Base-by-base conservation (phyloP, 148 eudicot genomes). In the Vaccinium myrtillus region DNA sequence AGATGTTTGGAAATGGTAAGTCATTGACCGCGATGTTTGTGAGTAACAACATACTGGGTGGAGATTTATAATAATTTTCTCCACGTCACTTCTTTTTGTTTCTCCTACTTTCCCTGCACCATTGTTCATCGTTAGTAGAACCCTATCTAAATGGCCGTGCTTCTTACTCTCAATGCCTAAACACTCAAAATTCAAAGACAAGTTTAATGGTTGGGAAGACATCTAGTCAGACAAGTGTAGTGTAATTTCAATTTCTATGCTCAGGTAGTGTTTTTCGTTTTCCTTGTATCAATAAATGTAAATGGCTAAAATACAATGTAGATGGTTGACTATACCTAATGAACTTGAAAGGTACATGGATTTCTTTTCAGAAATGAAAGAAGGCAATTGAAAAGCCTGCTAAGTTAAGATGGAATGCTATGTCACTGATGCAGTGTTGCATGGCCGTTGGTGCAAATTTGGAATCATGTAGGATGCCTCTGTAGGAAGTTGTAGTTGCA, bases 1-100 rank as follows among this genome's bases (percentile, higher is more conserved):
- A 97, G 91, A 97, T 97, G 99, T 97, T 95, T 90, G 99, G 99
- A 86, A 97, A 95, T 88, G 99, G 99, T 95, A 88, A 89, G 49
- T 76, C 43, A 75, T 63, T 71, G 3, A 1, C 4, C 53, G 32
- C 18, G 50, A 77, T 61, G 2, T 1, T 25, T 69, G 49, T 56
- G 82, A 56, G 46, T 6, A 27, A 13, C 43, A 78, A 79, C 14
- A 56, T 32, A 6, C 21, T 32, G 23, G 23, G n/a, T 58, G 51
- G 36, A 51, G 5, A 30, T 56, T 14, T 53, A 23, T 55, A 58
- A 14, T 58, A n/a, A 59, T 32, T 59, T 36, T 59, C 9, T 59
- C 32, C 23, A 1, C 15, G 18, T 55, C 63, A 13, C 16, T 51
- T 27, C 15, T 10, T 75, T 51, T 77, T 77, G 59, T 51, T 23